Base-by-base conservation (phyloP, 2,329 filamentous ascomycete species). In the Rhexocercosporidium sp. region DNA sequence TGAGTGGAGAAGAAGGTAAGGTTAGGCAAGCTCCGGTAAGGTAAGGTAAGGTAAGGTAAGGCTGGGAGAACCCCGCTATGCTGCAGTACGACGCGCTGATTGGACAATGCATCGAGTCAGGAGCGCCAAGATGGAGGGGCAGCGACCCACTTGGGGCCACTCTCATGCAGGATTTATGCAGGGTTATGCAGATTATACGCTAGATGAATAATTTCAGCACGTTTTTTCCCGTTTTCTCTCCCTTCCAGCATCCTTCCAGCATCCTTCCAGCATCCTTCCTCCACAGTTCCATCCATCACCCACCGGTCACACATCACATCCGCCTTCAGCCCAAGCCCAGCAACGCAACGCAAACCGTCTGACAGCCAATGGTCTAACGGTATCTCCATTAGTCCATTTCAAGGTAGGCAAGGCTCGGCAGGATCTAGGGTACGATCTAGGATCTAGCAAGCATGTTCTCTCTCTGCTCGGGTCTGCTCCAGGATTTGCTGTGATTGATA, bases 121-220 rank as follows among this genome's bases (percentile, higher is more conserved):
- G 25, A 53, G 14, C 8, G 49, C 49, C 49, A 53, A 29, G 49
- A 53, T 49, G 27, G 49, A 53, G 49, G 49, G 49, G 49, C 49
- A 53, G n/a, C 6, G 47, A 16, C 49, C 27, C 27, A n/a, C 22
- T 27, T 3, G n/a, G 25, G 20, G 20, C 46, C 46, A 22, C 46
- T 20, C 25, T 7, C 7, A 49, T 31, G 49, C 49, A 53, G 12
- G 25, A 18, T 27, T 53, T 18, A 27, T 53, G 49, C 49, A 53
- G 25, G 12, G 25, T 29, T n/a, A n/a, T n/a, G n/a, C n/a, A n/a
- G n/a, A n/a, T 29, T 53, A 27, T 57, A 31, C 53, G 34, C 53
- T 57, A 57, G 53, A 57, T 20, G 31, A 39, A 6, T 57, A 29
- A 57, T 25, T 25, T 20, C 20, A 29, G 22, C 31, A 57, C 34